Base-by-base conservation (phyloP, 2,329 filamentous ascomycete genomes). In the Pezicula neosporulosa region DNA sequence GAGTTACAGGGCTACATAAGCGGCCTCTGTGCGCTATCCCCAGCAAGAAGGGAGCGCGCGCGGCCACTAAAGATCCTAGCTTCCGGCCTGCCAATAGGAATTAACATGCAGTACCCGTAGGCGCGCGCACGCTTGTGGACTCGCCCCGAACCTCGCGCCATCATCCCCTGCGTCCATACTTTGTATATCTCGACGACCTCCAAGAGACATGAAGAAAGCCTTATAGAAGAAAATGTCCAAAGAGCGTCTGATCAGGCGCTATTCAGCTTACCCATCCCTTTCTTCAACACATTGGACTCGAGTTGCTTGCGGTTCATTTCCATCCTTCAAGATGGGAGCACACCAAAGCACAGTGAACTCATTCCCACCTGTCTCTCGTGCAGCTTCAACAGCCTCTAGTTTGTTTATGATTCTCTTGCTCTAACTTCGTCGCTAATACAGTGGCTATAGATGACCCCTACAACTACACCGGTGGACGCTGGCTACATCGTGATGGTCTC, bases 401-500 rank as follows among this genome's bases (percentile, higher is more conserved):
- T 37, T 37, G 35, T 37, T 16, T 3, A 37, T 3, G 3, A 6
- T 6, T 37, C n/a, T 13, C 35, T 37, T 37, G 4, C 35, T 37
- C 35, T 37, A 6, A 3, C 3, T 13, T 16, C 6, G 35, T 6
- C 4, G 35, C 35, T 37, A 4, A 37, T 37, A 16, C 6, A 5
- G 6, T 37, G 35, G 35, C n/a, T 37, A 4, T 37, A 37, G 35
- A 37, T 10, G 59, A 68, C 28, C 65, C 64, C 53, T 60, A 64
- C 55, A 53, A 52, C 46, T 71, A 70, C 55, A 68, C 68, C 7
- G 64, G 57, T 39, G 66, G 68, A 12, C 61, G 64, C 39, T 71
- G 69, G 72, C 63, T 76, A 33, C 63, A 62, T 49, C 53, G 57
- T 35, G 69, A 76, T 60, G 57, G 64, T 24, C 47, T 62, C 12